Evolutionary conservation across 148 eudicot genomes (phyloP).

Genomic region (Beta vulgaris): DNA sequence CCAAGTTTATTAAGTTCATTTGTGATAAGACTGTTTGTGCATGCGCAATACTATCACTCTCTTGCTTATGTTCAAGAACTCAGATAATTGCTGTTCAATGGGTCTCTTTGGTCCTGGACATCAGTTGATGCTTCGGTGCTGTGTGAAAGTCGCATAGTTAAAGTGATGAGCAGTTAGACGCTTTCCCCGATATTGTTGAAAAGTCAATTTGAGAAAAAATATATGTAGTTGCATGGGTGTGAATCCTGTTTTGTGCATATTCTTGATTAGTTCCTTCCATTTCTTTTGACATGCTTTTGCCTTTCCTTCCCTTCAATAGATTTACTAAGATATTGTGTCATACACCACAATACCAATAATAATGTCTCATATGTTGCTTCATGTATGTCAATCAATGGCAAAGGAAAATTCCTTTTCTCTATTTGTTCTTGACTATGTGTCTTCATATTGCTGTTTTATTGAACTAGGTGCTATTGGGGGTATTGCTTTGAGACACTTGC

Average conservation of each 20-base stretch:
- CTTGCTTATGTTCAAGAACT: background rate
- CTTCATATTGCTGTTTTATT: slow-evolving; percentile 12
- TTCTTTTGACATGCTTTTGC: background rate
- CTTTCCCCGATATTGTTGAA: background rate
- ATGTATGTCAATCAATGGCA: background rate
- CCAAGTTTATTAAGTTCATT: background rate
- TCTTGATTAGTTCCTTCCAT: background rate
- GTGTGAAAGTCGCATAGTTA: background rate
- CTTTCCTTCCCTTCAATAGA: background rate
- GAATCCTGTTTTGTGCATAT: background rate
- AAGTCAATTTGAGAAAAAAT: background rate
- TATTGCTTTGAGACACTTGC: slow-evolving; percentile 95
- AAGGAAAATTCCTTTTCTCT: background rate
- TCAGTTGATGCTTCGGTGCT: background rate
- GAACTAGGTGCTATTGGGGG: slow-evolving; percentile 86
- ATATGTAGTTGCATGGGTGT: background rate
- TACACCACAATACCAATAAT: background rate
- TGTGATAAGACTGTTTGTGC: background rate
- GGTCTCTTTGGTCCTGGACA: background rate
- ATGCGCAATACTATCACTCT: background rate
- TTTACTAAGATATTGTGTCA: background rate
- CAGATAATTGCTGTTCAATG: background rate
- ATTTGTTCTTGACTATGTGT: background rate
- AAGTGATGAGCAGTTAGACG: background rate
- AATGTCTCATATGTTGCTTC: background rate